Conservation (phyloP, 192 early-diverging fungal genomes). For the Lunasporangiospora selenospora region DNA sequence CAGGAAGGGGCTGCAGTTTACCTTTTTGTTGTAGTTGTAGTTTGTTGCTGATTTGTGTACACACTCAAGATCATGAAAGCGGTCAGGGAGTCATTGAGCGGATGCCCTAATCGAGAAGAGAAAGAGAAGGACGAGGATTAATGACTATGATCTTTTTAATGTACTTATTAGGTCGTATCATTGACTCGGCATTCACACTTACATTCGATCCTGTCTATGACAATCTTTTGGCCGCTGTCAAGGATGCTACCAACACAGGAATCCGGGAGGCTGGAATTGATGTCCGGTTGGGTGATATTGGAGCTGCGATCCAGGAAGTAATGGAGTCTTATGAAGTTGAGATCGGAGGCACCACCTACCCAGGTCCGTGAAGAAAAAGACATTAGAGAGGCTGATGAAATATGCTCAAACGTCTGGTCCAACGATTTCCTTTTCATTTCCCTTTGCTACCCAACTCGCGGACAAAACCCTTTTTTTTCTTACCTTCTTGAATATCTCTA, state of each 20-base stretch:
- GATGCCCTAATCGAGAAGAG: background rate
- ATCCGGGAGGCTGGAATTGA: slow-evolving; percentile 95
- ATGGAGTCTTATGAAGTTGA: slow-evolving; percentile 99
- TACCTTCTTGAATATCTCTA: no score
- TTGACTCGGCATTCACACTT: slow-evolving; percentile 95
- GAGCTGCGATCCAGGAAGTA: slow-evolving; percentile 94
- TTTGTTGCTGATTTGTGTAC: no score
- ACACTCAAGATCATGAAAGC: no score
- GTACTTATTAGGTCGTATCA: slow-evolving; percentile 71
- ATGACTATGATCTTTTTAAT: background rate
- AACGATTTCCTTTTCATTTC: no score
- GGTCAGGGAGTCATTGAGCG: no score
- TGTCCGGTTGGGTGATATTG: slow-evolving; percentile 92
- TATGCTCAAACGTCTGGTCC: no score
- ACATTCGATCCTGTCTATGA: slow-evolving; percentile 93
- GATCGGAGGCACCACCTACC: slow-evolving; percentile 89
- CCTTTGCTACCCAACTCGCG: background rate
- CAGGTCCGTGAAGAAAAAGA: slow-evolving; percentile 63
- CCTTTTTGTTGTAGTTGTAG: slow-evolving; percentile 6
- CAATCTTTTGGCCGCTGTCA: slow-evolving; percentile 84
- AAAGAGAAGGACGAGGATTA: background rate
- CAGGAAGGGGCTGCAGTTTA: no score
- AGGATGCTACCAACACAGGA: slow-evolving; percentile 96
- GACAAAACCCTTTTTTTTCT: background rate
- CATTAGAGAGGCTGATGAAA: no score